Percentiles rank a stretch among this genome's conserved stretches.
Evolutionary conservation across 2,329 filamentous ascomycete genomes (phyloP).

Genomic region (Leptographium galeiforme): DNA sequence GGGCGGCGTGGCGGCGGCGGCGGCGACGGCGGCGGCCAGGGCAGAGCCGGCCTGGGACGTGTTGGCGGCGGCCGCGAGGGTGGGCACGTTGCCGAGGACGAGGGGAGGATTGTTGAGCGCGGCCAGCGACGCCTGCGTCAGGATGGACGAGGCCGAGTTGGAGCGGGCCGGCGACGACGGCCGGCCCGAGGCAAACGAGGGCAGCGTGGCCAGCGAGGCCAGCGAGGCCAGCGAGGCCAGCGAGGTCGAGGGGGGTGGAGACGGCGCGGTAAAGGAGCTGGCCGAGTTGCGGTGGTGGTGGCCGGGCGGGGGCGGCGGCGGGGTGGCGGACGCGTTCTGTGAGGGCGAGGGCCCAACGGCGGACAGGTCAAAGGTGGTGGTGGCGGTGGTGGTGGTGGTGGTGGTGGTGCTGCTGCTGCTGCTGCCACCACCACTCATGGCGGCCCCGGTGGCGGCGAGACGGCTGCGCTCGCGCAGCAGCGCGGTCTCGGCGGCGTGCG

Average conservation of each 20-base stretch:
- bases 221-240: conserved; percentile 41
- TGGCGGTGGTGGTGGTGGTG: conserved; percentile 8
- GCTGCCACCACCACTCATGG: background rate
- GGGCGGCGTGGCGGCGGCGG: conserved; percentile 54
- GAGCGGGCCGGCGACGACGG: conserved; percentile 71
- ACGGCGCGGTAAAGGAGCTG: conserved; percentile 44
- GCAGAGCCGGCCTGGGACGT: conserved; percentile 18
- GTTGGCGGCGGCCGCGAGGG: conserved; percentile 55
- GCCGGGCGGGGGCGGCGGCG: conserved; percentile 26
- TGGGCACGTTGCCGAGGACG: conserved; percentile 62
- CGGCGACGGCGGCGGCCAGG: background rate
- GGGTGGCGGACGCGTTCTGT: conserved; percentile 53
- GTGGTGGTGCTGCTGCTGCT: background rate
- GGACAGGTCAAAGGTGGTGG: conserved; percentile 3
- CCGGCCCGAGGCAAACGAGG: conserved; percentile 37
- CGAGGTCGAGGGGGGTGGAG: conserved; percentile 40
- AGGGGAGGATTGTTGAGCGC: conserved; percentile 68
- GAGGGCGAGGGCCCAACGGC: conserved; percentile 23
- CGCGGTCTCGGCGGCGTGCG: conserved; percentile 56
- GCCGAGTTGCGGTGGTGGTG: conserved; percentile 46
- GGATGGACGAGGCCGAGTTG: conserved; percentile 72
- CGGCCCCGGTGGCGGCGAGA: background rate
- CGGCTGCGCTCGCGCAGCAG: conserved; percentile 16
- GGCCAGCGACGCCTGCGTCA: conserved; percentile 43
- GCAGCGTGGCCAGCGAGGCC: too few species aligned